Evolutionary conservation across 768 basidiomycete genomes (phyloP).

Genomic region (Amanita muscaria): DNA sequence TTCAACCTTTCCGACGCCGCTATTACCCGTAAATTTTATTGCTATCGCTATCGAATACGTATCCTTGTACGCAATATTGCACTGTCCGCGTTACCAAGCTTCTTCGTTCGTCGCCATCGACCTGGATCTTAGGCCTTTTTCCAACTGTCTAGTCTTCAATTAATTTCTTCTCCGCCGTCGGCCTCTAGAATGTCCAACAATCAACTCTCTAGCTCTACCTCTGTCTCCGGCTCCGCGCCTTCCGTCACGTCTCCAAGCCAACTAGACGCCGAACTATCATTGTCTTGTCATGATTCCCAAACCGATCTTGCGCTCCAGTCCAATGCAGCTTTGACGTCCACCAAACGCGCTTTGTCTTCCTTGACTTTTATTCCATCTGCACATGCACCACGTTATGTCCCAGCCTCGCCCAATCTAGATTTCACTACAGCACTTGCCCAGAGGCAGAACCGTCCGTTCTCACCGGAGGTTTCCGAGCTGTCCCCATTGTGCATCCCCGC

Average conservation of each 20-base stretch:
- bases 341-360: neutral
- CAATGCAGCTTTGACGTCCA: neutral
- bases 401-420: neutral
- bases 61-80: constrained; percentile 9
- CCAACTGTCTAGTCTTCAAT: constrained; percentile 1
- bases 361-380: neutral
- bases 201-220: neutral
- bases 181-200: constrained; percentile 4
- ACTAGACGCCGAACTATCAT: constrained; percentile 1
- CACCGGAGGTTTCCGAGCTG: constrained; percentile 1
- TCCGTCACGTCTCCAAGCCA: neutral
- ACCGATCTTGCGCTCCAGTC: constrained; percentile 7
- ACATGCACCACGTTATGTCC: neutral
- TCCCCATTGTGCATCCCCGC: constrained; percentile 6
- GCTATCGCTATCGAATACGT: constrained; percentile 10
- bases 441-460: neutral
- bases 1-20: constrained; percentile 6
- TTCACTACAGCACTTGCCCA: neutral
- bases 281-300: constrained; percentile 4
- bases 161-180: neutral
- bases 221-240: constrained; percentile 1
- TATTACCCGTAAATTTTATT: constrained; percentile 9
- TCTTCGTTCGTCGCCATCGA: constrained; percentile 1
- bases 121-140: neutral
- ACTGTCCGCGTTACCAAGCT: constrained; percentile 7